Conservation (phyloP, 495 filamentous ascomycete species). For the Aspergillus egyptiacus region DNA sequence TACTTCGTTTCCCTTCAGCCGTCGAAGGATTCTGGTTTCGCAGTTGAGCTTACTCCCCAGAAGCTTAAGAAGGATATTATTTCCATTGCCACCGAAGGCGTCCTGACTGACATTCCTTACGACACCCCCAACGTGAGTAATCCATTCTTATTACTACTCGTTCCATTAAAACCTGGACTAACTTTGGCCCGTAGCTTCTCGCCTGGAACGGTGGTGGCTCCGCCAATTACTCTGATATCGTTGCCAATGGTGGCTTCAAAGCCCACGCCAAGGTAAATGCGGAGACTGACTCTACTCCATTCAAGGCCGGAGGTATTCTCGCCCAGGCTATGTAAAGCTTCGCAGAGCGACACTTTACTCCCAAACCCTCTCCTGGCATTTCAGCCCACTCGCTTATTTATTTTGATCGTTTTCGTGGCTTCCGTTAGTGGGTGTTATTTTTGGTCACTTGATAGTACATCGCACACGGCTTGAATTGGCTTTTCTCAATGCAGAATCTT, state of each 20-base stretch:
- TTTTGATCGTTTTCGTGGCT: constrained; percentile 1
- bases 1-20: constrained; percentile 98
- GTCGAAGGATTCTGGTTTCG: constrained; percentile 76
- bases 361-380: constrained; percentile 1
- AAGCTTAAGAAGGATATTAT: constrained; percentile 89
- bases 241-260: constrained; percentile 55
- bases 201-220: constrained; percentile 98
- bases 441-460: constrained; percentile 11
- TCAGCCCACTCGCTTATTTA: background rate
- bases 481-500: background rate
- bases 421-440: constrained; percentile 8
- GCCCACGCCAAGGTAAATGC: constrained; percentile 7
- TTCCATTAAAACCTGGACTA: constrained; percentile 22
- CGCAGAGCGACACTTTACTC: background rate
- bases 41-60: constrained; percentile 84
- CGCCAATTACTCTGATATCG: constrained; percentile 81
- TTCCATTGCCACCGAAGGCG: constrained; percentile 70
- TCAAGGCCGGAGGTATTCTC: constrained; percentile 25
- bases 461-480: background rate
- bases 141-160: background rate
- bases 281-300: constrained; percentile 12
- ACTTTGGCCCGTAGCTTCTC: constrained; percentile 59
- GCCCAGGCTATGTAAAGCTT: constrained; percentile 12
- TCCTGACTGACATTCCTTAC: constrained; percentile 75
- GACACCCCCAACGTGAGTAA: constrained; percentile 73